These are phyloP conservation scores for Hydnomerulius pinastri DNA, from an alignment of 768 basidiomycete genomes.

Conservation along the genomic window DNA sequence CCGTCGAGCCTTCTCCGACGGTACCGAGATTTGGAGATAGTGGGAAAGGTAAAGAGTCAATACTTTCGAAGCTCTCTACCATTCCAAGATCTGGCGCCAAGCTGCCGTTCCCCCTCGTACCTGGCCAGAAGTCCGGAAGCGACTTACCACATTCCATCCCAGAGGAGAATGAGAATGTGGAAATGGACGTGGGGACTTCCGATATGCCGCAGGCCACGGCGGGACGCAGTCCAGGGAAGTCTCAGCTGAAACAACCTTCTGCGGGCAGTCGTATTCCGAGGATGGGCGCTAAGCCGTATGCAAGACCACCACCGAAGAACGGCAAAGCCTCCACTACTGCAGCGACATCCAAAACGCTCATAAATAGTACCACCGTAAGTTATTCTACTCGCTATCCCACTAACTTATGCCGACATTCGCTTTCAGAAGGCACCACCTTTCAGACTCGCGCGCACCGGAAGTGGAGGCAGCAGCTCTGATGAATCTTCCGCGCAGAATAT, in stretches of 20 bases:
- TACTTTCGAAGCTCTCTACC: conserved; percentile 19
- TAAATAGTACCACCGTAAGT: conserved; percentile 21
- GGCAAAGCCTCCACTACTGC: conserved; percentile 5
- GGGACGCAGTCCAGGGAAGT: conserved; percentile 36
- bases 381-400: background rate
- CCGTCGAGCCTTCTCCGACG: conserved; percentile 26
- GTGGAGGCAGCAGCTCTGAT: conserved; percentile 10
- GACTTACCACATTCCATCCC: conserved; percentile 31
- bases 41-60: conserved; percentile 18
- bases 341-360: conserved; percentile 1
- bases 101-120: conserved; percentile 32
- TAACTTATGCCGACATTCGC: background rate
- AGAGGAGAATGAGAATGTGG: conserved; percentile 30
- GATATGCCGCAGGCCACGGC: conserved; percentile 17
- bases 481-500: conserved; percentile 5
- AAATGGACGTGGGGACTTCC: conserved; percentile 3
- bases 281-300: conserved; percentile 59
- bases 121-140: conserved; percentile 18
- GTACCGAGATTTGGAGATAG: conserved; percentile 6
- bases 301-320: conserved; percentile 34
- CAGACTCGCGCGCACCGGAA: conserved; percentile 12
- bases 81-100: conserved; percentile 11
- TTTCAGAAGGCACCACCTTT: conserved; percentile 12
- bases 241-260: conserved; percentile 48
- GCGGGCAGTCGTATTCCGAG: conserved; percentile 62